Percentiles rank a stretch among this genome's conserved stretches.
Evolutionary conservation across 495 filamentous ascomycete genomes (phyloP).

Genomic region (Penicillium macrosclerotiorum): DNA sequence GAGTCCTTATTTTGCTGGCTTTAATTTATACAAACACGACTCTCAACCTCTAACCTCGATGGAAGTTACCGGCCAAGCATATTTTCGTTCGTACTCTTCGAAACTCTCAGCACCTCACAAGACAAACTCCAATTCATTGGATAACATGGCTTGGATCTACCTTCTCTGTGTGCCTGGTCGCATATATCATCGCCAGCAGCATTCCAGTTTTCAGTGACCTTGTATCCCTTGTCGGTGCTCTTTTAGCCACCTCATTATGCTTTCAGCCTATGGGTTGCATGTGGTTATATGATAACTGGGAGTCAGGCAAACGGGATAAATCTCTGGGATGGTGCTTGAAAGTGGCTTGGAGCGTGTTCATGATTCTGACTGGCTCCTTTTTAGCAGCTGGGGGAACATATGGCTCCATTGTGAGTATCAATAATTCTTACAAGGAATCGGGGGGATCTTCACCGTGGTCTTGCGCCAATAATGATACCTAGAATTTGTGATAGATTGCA

Average conservation of each 20-base stretch:
- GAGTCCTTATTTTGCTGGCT: constrained; percentile 21
- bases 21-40: not conserved
- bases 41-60: constrained; percentile 32
- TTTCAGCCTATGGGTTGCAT: constrained; percentile 46
- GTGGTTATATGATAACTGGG: constrained; percentile 47
- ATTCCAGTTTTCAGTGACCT: constrained; percentile 68
- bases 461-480: constrained; percentile 39
- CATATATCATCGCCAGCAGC: constrained; percentile 67
- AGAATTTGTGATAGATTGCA: too few relatives aligned
- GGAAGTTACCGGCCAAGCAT: constrained; percentile 52
- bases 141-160: constrained; percentile 57
- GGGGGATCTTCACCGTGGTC: constrained; percentile 30
- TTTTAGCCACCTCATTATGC: constrained; percentile 48
- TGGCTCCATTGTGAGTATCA: constrained; percentile 52
- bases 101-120: constrained; percentile 49
- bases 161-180: constrained; percentile 52
- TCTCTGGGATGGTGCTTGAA: constrained; percentile 21
- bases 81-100: constrained; percentile 58
- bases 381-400: constrained; percentile 59
- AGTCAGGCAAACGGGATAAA: constrained; percentile 35
- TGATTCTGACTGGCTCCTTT: constrained; percentile 38
- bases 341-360: constrained; percentile 27
- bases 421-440: constrained; percentile 36
- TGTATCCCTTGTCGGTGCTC: constrained; percentile 56
- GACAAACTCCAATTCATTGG: constrained; percentile 57